Base-by-base conservation (phyloP, 1,139 yeast species). In the Diutina pseudorugosa region DNA sequence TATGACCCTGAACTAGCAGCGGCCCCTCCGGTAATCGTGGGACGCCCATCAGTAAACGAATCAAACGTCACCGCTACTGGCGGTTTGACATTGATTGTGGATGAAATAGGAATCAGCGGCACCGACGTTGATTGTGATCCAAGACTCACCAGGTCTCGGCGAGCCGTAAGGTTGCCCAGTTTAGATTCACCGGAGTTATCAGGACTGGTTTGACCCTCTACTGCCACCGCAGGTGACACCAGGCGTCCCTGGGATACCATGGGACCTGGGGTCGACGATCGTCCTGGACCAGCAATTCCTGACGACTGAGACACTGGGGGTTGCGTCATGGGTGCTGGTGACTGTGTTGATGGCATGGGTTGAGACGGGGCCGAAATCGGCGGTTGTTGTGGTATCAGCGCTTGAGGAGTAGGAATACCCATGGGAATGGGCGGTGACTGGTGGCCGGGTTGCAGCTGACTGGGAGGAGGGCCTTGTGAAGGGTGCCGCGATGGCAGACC, bases 11-110 rank as follows among this genome's bases (percentile, higher is more conserved):
- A 60, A 12, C 76, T 71, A 53, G 83, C 77, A 2, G 96, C 90
- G 51, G 82, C 78, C n/a, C 97, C 97, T 50, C 94, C 94, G 27
- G 90, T 76, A 52, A 90, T 70, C 2, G 95, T 83, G 6, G 98
- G 95, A 55, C 97, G 76, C 4, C 40, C 49, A 27, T 45, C 49
- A 16, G 40, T 45, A 5, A 25, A 27, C 12, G 49, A 25, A 11
- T 45, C 25, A 16, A 25, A 45, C 12, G 49, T 45, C 41, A 45
- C 49, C 1, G 49, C 49, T 3, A 45, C 49, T 16, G 49, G 49
- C 9, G 49, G 49, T 27, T 45, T 45, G n/a, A 45, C 49, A 18
- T 27, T 45, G 7, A 45, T 45, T 8, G 49, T 45, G 4, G 40
- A n/a, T n/a, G 49, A 45, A 27, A 45, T 45, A 14, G 49, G 49